phyloP scores from a whole-genome alignment of 208 protist species.

The Balamuthia mandrillaris region DNA sequence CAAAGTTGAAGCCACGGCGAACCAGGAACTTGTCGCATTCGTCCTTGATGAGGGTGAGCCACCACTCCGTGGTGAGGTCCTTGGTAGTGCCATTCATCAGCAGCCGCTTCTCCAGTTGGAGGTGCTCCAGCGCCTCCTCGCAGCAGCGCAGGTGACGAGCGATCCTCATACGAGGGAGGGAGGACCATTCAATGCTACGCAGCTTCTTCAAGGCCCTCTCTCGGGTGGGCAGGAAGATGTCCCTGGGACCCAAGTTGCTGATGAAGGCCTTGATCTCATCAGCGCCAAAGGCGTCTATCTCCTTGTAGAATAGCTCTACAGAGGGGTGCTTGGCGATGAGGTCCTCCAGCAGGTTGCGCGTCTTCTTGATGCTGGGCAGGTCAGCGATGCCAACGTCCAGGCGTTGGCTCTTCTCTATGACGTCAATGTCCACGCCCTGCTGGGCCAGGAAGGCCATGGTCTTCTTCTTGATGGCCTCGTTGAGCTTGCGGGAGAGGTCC shows the following conservation, averaged over 20 bases:
- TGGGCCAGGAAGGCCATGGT: background rate
- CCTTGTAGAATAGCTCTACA: too few species aligned
- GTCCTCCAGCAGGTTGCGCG: background rate
- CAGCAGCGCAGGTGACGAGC: background rate
- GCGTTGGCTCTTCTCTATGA: background rate
- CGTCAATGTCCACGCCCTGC: conserved; percentile 2
- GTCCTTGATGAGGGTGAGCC: conserved; percentile 19
- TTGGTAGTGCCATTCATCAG: conserved; percentile 21
- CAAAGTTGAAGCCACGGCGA: background rate
- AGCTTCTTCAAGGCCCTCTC: background rate
- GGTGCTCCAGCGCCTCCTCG: background rate
- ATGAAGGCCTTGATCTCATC: background rate
- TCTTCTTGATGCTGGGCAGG: background rate
- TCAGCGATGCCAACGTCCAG: conserved; percentile 9
- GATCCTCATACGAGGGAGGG: background rate
- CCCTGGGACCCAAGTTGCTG: background rate
- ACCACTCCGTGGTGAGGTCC: conserved; percentile 15
- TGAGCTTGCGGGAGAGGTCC: background rate
- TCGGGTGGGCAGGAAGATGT: background rate
- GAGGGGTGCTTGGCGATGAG: background rate
- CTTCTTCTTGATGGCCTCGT: conserved; percentile 14
- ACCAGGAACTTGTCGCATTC: conserved; percentile 17
- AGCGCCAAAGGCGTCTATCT: background rate
- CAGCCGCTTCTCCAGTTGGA: conserved; percentile 8
- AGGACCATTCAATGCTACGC: background rate